Percentiles rank a stretch among this genome's conserved stretches.
Conservation (phyloP, 257 asterid genomes). For the Solanum chilense region DNA sequence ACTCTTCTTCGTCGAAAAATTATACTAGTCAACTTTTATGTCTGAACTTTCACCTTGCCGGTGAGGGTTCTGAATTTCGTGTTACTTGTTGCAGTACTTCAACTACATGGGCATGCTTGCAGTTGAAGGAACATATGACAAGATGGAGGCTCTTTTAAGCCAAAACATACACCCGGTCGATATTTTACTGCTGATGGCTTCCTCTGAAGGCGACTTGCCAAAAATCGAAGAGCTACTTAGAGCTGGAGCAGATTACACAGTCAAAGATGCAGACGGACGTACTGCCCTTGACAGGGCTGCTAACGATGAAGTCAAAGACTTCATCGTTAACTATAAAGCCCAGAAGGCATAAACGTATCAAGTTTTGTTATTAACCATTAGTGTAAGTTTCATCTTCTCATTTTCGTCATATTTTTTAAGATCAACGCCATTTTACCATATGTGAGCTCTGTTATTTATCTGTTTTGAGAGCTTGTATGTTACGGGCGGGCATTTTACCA, state of each 20-base stretch:
- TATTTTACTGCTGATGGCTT: constrained; percentile 72
- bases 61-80: neutral
- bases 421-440: neutral
- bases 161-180: constrained; percentile 91
- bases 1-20: neutral
- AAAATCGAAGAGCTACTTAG: constrained; percentile 76
- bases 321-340: constrained; percentile 49
- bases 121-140: constrained; percentile 89
- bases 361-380: neutral
- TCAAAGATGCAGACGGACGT: constrained; percentile 75
- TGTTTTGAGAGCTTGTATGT: neutral
- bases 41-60: neutral
- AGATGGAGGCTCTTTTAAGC: constrained; percentile 78
- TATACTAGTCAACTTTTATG: too few species aligned
- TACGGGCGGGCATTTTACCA: neutral
- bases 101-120: constrained; percentile 99
- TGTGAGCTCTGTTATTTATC: neutral
- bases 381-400: neutral
- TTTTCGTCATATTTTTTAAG: neutral
- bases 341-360: constrained; percentile 43
- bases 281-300: constrained; percentile 77
- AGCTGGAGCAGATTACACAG: constrained; percentile 78
- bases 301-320: constrained; percentile 52
- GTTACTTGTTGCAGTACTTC: constrained; percentile 47
- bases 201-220: constrained; percentile 77